These are phyloP conservation scores for Vachellia pachyceras DNA, from an alignment of 306 rosid species.

Conservation along the genomic window DNA sequence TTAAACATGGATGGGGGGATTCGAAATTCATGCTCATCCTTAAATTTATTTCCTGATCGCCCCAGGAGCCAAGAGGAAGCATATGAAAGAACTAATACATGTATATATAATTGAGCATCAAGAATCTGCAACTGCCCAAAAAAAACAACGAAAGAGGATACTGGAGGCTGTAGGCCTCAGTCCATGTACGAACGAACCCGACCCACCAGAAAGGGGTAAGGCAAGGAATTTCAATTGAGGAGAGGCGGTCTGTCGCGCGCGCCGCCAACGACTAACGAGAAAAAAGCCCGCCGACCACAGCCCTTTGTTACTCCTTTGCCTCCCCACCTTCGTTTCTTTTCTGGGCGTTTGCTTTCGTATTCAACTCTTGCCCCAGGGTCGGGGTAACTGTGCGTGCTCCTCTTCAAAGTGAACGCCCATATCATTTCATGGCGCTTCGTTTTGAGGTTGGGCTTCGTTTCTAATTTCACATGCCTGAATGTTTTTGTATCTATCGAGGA, in stretches of 20 bases:
- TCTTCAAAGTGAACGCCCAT: constrained; percentile 23
- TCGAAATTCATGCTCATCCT: too few species aligned
- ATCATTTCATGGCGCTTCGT: constrained; percentile 67
- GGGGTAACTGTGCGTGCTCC: constrained; percentile 13
- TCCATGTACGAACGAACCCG: constrained; percentile 31
- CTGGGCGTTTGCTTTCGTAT: not conserved
- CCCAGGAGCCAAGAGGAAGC: too few species aligned
- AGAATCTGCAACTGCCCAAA: not conserved
- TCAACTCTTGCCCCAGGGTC: not conserved
- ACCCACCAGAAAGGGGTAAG: constrained; percentile 8
- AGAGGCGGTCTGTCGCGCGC: not conserved
- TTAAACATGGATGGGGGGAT: too few species aligned
- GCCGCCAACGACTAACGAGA: not conserved
- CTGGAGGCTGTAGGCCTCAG: not conserved
- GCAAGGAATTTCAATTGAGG: not conserved
- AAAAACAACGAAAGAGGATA: not conserved
- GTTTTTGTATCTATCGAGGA: not conserved
- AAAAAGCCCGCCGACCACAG: not conserved
- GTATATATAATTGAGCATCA: too few species aligned
- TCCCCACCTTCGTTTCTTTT: not conserved
- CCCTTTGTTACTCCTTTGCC: not conserved
- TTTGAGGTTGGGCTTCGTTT: constrained; percentile 65
- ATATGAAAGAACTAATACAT: too few species aligned
- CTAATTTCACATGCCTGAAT: not conserved
- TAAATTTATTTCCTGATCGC: too few species aligned